Evolutionary conservation across 768 basidiomycete genomes (phyloP).

Genomic region (Suillus variegatus): DNA sequence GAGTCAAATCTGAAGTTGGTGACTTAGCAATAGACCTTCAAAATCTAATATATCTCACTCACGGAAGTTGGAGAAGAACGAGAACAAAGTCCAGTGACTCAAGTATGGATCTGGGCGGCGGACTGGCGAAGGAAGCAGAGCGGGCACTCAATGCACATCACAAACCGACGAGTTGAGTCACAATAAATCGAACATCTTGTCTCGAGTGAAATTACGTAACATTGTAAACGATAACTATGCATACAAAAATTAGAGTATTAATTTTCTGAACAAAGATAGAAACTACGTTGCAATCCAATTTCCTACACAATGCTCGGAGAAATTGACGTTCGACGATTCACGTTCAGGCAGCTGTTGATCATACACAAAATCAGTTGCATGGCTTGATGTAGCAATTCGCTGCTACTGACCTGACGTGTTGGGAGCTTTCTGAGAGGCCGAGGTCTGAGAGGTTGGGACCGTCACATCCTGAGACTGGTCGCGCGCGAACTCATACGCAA

Average conservation of each 20-base stretch:
- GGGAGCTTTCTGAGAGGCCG: too few relatives aligned
- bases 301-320: neutral
- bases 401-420: neutral
- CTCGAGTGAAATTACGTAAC: neutral
- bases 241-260: neutral
- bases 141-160: too few relatives aligned
- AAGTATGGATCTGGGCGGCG: too few relatives aligned
- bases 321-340: neutral
- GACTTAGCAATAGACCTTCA: neutral
- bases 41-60: neutral
- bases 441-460: too few relatives aligned
- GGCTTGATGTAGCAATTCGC: neutral
- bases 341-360: neutral
- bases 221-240: neutral
- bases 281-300: neutral
- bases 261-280: neutral
- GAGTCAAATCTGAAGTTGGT: neutral
- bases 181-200: too few relatives aligned
- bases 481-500: slow-evolving; percentile 16
- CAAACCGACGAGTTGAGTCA: too few relatives aligned
- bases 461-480: too few relatives aligned
- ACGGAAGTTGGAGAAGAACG: neutral
- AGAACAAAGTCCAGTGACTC: too few relatives aligned
- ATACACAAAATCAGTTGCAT: neutral
- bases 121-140: too few relatives aligned